Base-by-base conservation (phyloP, 164 flowering plant genomes). In the Aristolochia fimbriata region DNA sequence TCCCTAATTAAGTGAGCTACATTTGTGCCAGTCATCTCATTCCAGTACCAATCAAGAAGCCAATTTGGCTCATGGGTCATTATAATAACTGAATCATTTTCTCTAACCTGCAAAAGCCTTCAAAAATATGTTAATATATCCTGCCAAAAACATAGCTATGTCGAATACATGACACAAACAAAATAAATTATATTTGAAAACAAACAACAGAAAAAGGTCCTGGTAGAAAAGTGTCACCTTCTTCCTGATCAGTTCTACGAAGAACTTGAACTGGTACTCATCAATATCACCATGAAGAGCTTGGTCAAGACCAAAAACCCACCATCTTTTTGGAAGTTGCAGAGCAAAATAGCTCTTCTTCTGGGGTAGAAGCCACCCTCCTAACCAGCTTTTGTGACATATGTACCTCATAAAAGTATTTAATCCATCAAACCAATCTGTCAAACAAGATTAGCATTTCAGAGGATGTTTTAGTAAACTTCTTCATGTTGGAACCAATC, bases 341-440 rank as follows among this genome's bases (percentile, higher is more conserved):
- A 91, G 73, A 23, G 97, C 97, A 87, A 94, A 94, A 70, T 94
- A 94, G 71, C 97, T 94, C 77, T 83, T 94, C 81, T 78, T 89
- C 67, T 94, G 99, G 63, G 99, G 97, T 84, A 94, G 83, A 73
- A 94, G 75, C 97, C 99, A 94, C 57, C 99, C 97, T 48, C 99
- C 99, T 74, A 94, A 76, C 99, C 97, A 94, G 71, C 87, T 94
- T 65, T 86, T 91, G 58, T 94, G 96, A 62, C 99, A 94, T 71
- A 91, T 83, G 69, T 81, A 88, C 73, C 97, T 81, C 96, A 87
- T 91, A 67, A 80, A 94, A 48, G 99, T 94, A 69, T 94, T 79
- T 61, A 94, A 88, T 52, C 99, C 99, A 82, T 94, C 99, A 80
- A 94, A 94, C 97, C 99, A 91, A 77, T 91, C 99, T 94, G 84